Base-by-base conservation (phyloP, 768 basidiomycete genomes). In the Sporobolomyces phaffii region DNA sequence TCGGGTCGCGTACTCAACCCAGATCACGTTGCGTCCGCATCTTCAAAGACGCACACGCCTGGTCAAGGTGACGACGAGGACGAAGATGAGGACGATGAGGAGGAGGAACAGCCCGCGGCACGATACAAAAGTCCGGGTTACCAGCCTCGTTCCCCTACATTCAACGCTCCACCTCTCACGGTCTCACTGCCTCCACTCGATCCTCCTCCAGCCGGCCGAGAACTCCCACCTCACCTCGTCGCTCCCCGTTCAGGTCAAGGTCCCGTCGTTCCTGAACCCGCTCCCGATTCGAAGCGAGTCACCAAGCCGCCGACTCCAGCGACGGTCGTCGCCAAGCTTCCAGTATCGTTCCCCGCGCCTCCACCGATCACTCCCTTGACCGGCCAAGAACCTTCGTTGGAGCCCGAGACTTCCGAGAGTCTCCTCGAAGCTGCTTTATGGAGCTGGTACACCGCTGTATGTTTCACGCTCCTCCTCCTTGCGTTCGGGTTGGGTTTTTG, bases 361-460 rank as follows among this genome's bases (percentile, higher is more conserved):
- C 69, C 69, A 8, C 51, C 52, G 5, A 70, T 70, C 31, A 41
- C 56, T 20, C 68, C 63, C 5, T 49, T 69, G 11, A 52, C 64
- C 2, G 64, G 64, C 5, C 28, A 41, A 20, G 68, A 65, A 34
- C 49, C 60, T 8, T 34, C 54, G 17, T 44, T 65, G 14, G 68
- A 62, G 18, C 47, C 60, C 0, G 64, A 66, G 41, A 60, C 41
- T 4, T 33, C 56, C 7, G 64, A 60, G 34, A 31, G 47, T 26
- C 26, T 70, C 15, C 29, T 70, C 20, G 61, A 70, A 45, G 33
- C 33, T 2, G 53, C 53, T 17, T 20, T 70, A 36, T 70, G 69
- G 69, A 51, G 51, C 28, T 70, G 53, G 52, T 70, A 66, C 26
- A 70, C 62, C 24, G 66, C 57, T 5, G 54, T 52, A 33, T 24